Conservation (phyloP, 2,329 filamentous ascomycete genomes). For the Xylariales sp. region DNA sequence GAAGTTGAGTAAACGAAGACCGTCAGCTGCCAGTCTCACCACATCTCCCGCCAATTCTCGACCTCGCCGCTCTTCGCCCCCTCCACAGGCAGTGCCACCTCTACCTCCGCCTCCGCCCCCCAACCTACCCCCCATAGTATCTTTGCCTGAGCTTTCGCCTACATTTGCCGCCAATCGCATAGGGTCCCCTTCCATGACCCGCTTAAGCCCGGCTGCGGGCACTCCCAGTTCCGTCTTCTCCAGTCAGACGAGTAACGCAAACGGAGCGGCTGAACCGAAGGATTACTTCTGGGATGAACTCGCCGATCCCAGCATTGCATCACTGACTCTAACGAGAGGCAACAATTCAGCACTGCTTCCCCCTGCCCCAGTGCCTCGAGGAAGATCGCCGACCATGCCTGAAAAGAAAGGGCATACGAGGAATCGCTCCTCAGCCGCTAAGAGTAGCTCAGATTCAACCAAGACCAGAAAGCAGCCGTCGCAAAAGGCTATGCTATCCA, state of each 20-base stretch:
- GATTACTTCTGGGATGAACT: conserved; percentile 21
- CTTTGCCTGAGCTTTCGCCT: conserved; percentile 28
- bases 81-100: too few species aligned
- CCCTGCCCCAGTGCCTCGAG: conserved; percentile 18
- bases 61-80: too few species aligned
- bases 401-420: conserved; percentile 39
- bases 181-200: conserved; percentile 15
- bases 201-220: conserved; percentile 15
- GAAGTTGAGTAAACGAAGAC: conserved; percentile 20
- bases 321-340: conserved; percentile 15
- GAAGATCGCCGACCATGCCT: conserved; percentile 27
- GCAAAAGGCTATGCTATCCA: conserved; percentile 95
- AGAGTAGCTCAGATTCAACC: conserved; percentile 39
- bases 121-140: conserved; percentile 35
- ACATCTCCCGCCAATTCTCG: conserved; percentile 11
- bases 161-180: conserved; percentile 12
- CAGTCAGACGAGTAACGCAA: conserved; percentile 6
- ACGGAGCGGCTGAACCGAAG: conserved; percentile 14
- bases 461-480: conserved; percentile 47
- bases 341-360: conserved; percentile 17
- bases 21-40: conserved; percentile 20
- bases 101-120: conserved; percentile 25
- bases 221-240: conserved; percentile 17
- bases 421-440: conserved; percentile 40
- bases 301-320: conserved; percentile 14